Base-by-base conservation (phyloP, 768 basidiomycete genomes). In the Tylopilus felleus region DNA sequence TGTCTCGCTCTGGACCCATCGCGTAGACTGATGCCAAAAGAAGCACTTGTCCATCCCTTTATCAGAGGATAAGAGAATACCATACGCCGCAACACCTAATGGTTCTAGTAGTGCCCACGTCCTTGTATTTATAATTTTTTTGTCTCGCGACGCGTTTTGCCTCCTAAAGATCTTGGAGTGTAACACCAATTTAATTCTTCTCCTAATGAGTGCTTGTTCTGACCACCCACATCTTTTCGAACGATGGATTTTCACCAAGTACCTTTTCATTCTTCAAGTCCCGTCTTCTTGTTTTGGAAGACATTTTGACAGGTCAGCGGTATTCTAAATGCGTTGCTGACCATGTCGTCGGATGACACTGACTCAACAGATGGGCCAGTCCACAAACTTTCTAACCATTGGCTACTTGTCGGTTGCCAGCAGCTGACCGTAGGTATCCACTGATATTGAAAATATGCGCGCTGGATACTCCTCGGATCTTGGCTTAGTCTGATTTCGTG, bases 31-130 rank as follows among this genome's bases (percentile, higher is more conserved):
- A 85, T 84, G n/a, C 94, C 95, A 2, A 84, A 87, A 64, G 96
- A 98, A 65, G 94, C 92, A 5, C 77, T 98, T 38, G 71, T 79
- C 9, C 94, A 98, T 71, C 84, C 91, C 0, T 98, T 96, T 71
- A 83, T 98, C 52, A 77, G 88, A 48, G 81, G 83, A 51, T 78
- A 60, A 66, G 17, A 50, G 17, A 50, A 57, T 58, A 59, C 53
- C 56, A 49, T 52, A 53, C 35, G 16, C 44, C 28, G 21, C 53
- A 40, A 58, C 45, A 27, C 44, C 41, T 61, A 64, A 61, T 65
- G 36, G 23, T 60, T 56, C 45, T 51, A 43, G 56, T 62, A 57
- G 57, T 55, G 28, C 22, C 42, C 47, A 25, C 28, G 33, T 46
- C 29, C 49, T 21, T 67, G 62, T 69, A 67, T 62, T 60, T 65